These are phyloP conservation scores for Myriangium duriaei DNA, from an alignment of 2,329 filamentous ascomycete genomes.

Conservation along the genomic window DNA sequence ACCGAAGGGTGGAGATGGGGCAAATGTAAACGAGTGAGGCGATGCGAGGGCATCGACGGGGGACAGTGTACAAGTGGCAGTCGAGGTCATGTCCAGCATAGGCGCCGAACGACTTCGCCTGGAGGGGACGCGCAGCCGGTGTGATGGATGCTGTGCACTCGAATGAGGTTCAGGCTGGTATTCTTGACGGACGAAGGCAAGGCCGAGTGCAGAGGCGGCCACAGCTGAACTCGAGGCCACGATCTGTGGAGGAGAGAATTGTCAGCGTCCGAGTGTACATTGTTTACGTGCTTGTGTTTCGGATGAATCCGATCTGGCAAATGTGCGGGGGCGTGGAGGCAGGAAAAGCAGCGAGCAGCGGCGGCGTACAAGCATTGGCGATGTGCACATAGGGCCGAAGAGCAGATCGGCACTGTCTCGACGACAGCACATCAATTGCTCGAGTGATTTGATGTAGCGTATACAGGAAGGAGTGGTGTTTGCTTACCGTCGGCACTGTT, in stretches of 20 bases:
- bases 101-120: conserved; percentile 7
- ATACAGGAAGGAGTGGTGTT: neutral
- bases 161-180: conserved; percentile 13
- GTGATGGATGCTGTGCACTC: neutral
- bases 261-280: conserved; percentile 10
- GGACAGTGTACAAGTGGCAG: conserved; percentile 13
- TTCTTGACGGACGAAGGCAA: conserved; percentile 43
- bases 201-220: conserved; percentile 47
- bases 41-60: conserved; percentile 12
- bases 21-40: conserved; percentile 9
- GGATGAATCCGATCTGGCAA: conserved; percentile 2
- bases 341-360: conserved; percentile 4
- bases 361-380: conserved; percentile 1
- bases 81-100: conserved; percentile 13
- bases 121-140: neutral
- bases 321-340: conserved; percentile 4
- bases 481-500: conserved; percentile 33
- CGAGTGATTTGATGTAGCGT: neutral
- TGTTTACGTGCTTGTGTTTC: neutral
- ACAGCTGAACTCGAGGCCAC: conserved; percentile 50
- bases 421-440: neutral
- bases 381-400: neutral
- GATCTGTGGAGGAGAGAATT: conserved; percentile 32
- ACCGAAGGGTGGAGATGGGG: conserved; percentile 11
- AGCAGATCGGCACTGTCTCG: neutral